phyloP scores from a whole-genome alignment of 495 filamentous ascomycete genomes.

The Aspergillus sclerotioniger region DNA sequence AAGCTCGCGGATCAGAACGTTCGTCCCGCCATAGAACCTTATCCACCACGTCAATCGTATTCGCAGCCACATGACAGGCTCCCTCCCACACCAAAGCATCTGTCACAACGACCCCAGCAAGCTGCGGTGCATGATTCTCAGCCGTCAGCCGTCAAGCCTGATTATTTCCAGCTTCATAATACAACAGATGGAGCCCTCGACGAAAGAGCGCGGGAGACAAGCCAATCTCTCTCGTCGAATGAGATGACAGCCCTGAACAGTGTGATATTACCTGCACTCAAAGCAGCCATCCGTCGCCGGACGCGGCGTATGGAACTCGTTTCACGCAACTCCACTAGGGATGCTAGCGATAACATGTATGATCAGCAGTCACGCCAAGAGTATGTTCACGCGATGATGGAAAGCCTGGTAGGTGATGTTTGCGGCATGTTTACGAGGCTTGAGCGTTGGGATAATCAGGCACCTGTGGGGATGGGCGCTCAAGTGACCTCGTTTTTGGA shows the following conservation, averaged over 20 bases:
- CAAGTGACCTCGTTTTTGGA: conserved; percentile 85
- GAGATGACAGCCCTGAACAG: conserved; percentile 66
- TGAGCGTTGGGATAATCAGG: conserved; percentile 77
- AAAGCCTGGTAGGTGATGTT: conserved; percentile 71
- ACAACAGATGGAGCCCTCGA: not conserved
- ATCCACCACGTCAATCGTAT: conserved; percentile 29
- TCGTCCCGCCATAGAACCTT: conserved; percentile 9
- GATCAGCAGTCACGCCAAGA: conserved; percentile 50
- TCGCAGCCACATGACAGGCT: conserved; percentile 27
- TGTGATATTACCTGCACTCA: conserved; percentile 87
- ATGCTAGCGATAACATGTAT: conserved; percentile 11
- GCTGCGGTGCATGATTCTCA: not conserved
- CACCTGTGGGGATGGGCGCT: conserved; percentile 86
- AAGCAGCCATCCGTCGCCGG: conserved; percentile 67
- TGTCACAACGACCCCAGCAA: conserved; percentile 13
- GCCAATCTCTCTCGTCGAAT: conserved; percentile 16
- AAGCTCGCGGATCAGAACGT: conserved; percentile 27
- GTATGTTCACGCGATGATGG: conserved; percentile 77
- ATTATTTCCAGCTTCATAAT: conserved; percentile 1
- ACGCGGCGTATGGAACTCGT: not conserved
- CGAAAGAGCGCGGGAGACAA: conserved; percentile 12
- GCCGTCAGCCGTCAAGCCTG: conserved; percentile 4
- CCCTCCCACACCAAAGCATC: conserved; percentile 26
- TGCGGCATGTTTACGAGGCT: conserved; percentile 79
- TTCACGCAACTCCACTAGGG: not conserved